Percentiles rank a stretch among this genome's conserved stretches.
Evolutionary conservation across 768 basidiomycete species (phyloP).

Genomic region (Suillus subluteus): DNA sequence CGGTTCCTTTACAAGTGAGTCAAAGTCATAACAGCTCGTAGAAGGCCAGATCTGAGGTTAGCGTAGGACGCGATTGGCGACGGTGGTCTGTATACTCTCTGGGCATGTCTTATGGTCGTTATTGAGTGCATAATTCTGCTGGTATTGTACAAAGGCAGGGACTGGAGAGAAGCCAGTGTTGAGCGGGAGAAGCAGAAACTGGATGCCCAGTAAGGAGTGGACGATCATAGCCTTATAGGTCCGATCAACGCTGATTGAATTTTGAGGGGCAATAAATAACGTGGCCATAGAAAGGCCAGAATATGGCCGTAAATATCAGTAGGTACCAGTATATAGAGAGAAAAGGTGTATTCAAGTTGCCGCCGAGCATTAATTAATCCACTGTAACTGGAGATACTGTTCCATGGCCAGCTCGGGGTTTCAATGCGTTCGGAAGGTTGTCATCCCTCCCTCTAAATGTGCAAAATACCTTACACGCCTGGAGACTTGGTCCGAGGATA

Average conservation of each 20-base stretch:
- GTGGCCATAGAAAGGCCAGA: not conserved
- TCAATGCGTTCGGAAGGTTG: too few species aligned
- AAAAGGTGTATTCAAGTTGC: too few species aligned
- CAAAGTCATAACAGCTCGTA: not conserved
- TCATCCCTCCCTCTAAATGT: too few species aligned
- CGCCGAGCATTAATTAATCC: too few species aligned
- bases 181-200: slow-evolving; percentile 38
- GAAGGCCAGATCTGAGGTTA: not conserved
- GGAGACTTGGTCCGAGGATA: too few species aligned
- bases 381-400: too few species aligned
- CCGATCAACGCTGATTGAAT: not conserved
- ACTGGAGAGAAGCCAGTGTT: slow-evolving; percentile 61
- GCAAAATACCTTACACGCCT: too few species aligned
- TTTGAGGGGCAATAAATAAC: not conserved
- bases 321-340: too few species aligned
- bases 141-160: slow-evolving; percentile 58
- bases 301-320: too few species aligned
- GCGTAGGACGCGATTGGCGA: slow-evolving; percentile 23
- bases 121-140: slow-evolving; percentile 58
- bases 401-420: too few species aligned
- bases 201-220: not conserved
- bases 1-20: slow-evolving; percentile 65
- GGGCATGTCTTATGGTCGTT: slow-evolving; percentile 56
- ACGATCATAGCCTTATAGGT: not conserved
- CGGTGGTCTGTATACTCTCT: slow-evolving; percentile 38